Conservation (phyloP, 2,329 filamentous ascomycete species). For the Pseudocercospora crystallina region DNA sequence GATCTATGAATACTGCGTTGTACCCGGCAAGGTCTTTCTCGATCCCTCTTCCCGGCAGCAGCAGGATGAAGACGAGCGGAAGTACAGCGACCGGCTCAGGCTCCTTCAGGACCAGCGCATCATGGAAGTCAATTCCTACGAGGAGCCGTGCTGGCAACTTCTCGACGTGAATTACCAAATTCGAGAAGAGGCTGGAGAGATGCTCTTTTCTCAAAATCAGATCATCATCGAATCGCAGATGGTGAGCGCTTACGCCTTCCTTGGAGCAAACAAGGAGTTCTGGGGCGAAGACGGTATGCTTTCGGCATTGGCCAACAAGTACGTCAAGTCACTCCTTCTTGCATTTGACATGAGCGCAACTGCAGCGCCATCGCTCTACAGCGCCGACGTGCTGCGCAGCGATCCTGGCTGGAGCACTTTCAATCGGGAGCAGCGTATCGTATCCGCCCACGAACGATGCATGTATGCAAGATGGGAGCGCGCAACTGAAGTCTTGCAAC, state of each 20-base stretch:
- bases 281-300: too few relatives aligned
- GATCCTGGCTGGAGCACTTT: too few relatives aligned
- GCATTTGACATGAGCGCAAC: not conserved
- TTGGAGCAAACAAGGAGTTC: too few relatives aligned
- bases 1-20: too few relatives aligned
- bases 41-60: too few relatives aligned
- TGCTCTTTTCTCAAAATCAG: not conserved
- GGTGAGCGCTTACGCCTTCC: too few relatives aligned
- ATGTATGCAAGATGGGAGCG: not conserved
- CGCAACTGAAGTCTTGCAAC: not conserved
- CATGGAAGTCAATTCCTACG: not conserved
- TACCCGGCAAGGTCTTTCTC: too few relatives aligned
- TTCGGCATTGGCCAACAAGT: not conserved
- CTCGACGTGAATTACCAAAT: constrained; percentile 1
- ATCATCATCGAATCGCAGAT: not conserved
- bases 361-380: not conserved
- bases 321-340: not conserved
- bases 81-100: not conserved
- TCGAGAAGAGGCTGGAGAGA: not conserved
- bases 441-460: not conserved
- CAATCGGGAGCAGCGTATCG: too few relatives aligned
- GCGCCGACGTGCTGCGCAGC: too few relatives aligned
- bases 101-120: not conserved
- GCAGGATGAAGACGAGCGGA: too few relatives aligned
- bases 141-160: not conserved